These are phyloP conservation scores for Cetradonia linearis DNA, from an alignment of 495 filamentous ascomycete species.

Conservation along the genomic window DNA sequence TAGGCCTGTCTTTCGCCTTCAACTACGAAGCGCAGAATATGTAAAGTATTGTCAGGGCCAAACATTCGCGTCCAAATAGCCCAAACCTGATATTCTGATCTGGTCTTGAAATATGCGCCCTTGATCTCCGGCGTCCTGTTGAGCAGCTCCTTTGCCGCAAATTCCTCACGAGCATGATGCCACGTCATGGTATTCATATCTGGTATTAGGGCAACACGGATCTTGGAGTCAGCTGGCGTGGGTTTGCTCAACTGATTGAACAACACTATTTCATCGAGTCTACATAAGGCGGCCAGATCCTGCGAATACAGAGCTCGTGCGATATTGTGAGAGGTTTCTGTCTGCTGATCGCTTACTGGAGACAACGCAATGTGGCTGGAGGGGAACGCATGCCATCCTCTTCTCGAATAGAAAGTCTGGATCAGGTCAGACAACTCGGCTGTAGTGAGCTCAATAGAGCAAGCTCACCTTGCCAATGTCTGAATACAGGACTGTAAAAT, in stretches of 20 bases:
- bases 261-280: slow-evolving; percentile 44
- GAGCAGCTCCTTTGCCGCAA: slow-evolving; percentile 50
- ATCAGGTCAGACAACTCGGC: not conserved
- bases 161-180: slow-evolving; percentile 84
- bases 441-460: not conserved
- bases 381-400: slow-evolving; percentile 67
- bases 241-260: slow-evolving; percentile 29
- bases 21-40: slow-evolving; percentile 69
- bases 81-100: slow-evolving; percentile 53
- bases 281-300: slow-evolving; percentile 49
- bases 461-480: slow-evolving; percentile 73
- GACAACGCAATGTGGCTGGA: slow-evolving; percentile 61
- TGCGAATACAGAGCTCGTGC: slow-evolving; percentile 33
- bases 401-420: slow-evolving; percentile 67
- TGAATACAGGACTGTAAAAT: slow-evolving; percentile 75
- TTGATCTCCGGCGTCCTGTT: slow-evolving; percentile 47
- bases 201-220: slow-evolving; percentile 59
- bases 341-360: slow-evolving; percentile 30
- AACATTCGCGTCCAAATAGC: slow-evolving; percentile 75
- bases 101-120: slow-evolving; percentile 52
- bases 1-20: slow-evolving; percentile 43
- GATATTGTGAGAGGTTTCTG: slow-evolving; percentile 2
- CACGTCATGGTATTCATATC: slow-evolving; percentile 64
- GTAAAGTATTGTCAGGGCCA: slow-evolving; percentile 54
- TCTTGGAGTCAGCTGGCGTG: slow-evolving; percentile 26